Base-by-base conservation (phyloP, 306 rosid genomes). In the Phaseolus lunatus region DNA sequence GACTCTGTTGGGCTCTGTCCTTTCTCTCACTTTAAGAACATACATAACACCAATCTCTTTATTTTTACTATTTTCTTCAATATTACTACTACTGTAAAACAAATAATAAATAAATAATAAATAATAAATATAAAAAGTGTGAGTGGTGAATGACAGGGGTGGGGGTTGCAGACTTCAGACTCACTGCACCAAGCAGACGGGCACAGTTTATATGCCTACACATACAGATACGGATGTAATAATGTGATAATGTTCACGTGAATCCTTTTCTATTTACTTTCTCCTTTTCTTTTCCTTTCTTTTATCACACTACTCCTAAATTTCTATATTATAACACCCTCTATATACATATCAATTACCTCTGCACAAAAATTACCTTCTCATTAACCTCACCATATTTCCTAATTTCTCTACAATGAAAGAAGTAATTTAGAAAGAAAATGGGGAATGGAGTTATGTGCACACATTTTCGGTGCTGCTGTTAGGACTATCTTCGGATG, bases 231-330 rank as follows among this genome's bases (percentile, higher is more conserved):
- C 77, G 65, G 73, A 77, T 37, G 79, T 73, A 53, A 85, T 77
- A 52, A 85, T 73, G 39, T 39, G 1, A 39, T 39, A 10, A 39
- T 39, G 19, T 83, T 53, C 92, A 84, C 89, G 88, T 88, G 92
- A 85, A 83, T 56, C 19, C 12, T 31, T 26, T 43, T 79, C 47
- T 3, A 2, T 67, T 39, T 2, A 12, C 22, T 6, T 9, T 23
- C 9, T 7, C 5, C 33, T 35, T 14, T 5, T 1, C 0, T 0
- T 14, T 65, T 59, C 7, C 9, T 48, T 43, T 43, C 0, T 0
- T 9, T 41, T 10, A 9, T 10, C 14, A 41, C 14, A 8, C 5
- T 35, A 1, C 41, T 35, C 41, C 3, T 29, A 2, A 1, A 29
- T 29, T 29, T 29, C 33, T 29, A 2, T 2, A 0, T 3, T 24